Conservation (phyloP, 306 rosid species). For the Abrus pulchellus region DNA sequence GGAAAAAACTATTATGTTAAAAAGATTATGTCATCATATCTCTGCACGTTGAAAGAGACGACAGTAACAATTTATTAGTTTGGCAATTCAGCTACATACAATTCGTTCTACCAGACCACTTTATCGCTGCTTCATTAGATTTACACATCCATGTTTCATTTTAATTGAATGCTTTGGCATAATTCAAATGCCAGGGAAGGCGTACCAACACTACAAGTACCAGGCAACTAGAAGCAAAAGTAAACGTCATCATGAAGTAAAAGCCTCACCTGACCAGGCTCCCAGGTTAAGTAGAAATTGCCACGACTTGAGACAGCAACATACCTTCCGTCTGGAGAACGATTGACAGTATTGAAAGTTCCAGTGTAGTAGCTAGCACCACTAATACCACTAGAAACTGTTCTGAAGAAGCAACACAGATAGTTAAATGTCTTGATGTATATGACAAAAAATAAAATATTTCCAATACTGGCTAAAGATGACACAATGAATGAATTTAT, state of each 20-base stretch:
- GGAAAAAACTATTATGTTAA: constrained; percentile 35
- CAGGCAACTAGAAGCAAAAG: constrained; percentile 32
- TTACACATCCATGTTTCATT: constrained; percentile 22
- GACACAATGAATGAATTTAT: neutral
- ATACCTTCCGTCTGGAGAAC: constrained; percentile 93
- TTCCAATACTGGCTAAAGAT: neutral
- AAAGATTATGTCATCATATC: constrained; percentile 12
- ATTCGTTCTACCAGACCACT: neutral
- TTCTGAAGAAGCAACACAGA: constrained; percentile 74
- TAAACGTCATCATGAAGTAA: constrained; percentile 33
- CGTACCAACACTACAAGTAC: constrained; percentile 27
- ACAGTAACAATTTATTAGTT: constrained; percentile 9
- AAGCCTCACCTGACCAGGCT: constrained; percentile 92
- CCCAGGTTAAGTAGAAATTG: constrained; percentile 97
- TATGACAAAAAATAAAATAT: neutral
- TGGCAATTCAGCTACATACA: constrained; percentile 1
- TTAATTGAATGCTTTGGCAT: constrained; percentile 3
- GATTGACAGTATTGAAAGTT: constrained; percentile 90
- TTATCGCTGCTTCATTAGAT: constrained; percentile 11
- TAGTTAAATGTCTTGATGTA: constrained; percentile 52
- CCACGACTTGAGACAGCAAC: constrained; percentile 99
- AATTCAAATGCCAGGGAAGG: constrained; percentile 34
- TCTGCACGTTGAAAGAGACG: neutral
- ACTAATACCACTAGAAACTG: constrained; percentile 98
- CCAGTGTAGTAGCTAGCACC: constrained; percentile 98